phyloP scores from a whole-genome alignment of 78 protist genomes.

The Dictyostelium firmibasis region DNA sequence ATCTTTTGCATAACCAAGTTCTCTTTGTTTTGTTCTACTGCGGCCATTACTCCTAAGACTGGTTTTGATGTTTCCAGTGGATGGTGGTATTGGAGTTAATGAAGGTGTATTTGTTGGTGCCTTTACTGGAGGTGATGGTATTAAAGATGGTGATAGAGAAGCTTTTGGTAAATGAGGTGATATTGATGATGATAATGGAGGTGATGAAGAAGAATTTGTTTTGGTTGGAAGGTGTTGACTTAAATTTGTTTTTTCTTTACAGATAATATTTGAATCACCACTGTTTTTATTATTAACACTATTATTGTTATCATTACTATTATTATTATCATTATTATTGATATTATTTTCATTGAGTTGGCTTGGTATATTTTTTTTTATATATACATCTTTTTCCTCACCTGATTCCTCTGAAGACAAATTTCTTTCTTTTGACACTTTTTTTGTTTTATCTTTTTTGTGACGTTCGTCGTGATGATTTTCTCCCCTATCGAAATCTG shows the following conservation, averaged over 20 bases:
- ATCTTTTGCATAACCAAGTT: neutral
- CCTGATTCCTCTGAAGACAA: neutral
- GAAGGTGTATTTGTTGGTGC: neutral
- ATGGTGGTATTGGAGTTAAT: neutral
- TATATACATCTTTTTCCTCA: neutral
- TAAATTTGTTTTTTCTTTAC: too few relatives aligned
- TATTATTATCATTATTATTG: too few relatives aligned
- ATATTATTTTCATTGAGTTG: too few relatives aligned
- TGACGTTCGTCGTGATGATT: neutral
- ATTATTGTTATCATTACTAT: too few relatives aligned
- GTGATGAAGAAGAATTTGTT: neutral
- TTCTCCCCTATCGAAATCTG: neutral
- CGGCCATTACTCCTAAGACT: neutral
- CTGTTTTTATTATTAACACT: too few relatives aligned
- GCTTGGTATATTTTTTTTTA: too few relatives aligned
- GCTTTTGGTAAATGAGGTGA: neutral
- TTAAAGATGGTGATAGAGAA: neutral
- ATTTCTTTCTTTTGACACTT: neutral
- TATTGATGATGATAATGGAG: too few relatives aligned
- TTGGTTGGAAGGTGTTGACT: too few relatives aligned
- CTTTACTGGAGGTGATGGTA: neutral
- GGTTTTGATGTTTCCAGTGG: neutral
- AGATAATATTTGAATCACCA: too few relatives aligned
- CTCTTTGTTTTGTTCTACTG: neutral
- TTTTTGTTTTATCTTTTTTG: too few relatives aligned